These are phyloP conservation scores for Claviceps spartinae DNA, from an alignment of 2,329 filamentous ascomycete genomes.

Conservation along the genomic window DNA sequence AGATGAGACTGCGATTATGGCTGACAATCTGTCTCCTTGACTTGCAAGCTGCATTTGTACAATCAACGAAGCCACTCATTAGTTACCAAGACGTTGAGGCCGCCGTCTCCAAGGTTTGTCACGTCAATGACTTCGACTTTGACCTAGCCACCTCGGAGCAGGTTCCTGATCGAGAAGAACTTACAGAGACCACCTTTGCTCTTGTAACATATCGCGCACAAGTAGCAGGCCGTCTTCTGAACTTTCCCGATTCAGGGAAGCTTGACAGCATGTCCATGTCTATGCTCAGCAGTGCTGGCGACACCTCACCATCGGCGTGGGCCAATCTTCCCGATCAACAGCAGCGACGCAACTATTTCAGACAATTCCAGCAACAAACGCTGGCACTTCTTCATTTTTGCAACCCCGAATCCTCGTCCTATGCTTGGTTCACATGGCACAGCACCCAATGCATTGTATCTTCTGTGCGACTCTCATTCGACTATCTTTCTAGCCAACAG, in stretches of 20 bases:
- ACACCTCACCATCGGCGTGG: neutral
- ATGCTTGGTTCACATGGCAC: slow-evolving; percentile 9
- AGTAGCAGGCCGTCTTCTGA: slow-evolving; percentile 2
- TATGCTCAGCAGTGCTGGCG: neutral
- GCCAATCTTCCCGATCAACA: neutral
- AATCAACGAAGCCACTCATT: slow-evolving; percentile 5
- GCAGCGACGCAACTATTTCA: neutral
- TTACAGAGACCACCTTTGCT: slow-evolving; percentile 7
- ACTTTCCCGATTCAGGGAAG: neutral
- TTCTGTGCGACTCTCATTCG: slow-evolving; percentile 1
- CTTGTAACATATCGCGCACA: slow-evolving; percentile 5
- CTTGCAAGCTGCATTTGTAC: slow-evolving; percentile 5
- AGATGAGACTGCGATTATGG: slow-evolving; percentile 7
- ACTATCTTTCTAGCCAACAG: slow-evolving; percentile 1
- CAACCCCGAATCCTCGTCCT: slow-evolving; percentile 6
- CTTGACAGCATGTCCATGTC: neutral
- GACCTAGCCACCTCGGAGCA: neutral
- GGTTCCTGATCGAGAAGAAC: slow-evolving; percentile 4
- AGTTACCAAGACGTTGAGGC: slow-evolving; percentile 1
- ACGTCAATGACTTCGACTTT: slow-evolving; percentile 8
- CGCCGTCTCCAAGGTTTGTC: neutral
- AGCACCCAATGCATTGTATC: slow-evolving; percentile 8
- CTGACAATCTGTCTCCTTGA: slow-evolving; percentile 7
- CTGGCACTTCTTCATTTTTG: slow-evolving; percentile 7
- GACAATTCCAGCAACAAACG: slow-evolving; percentile 4